A percentile compares a stretch with the other conserved stretches of the same genome.
phyloP scores from a whole-genome alignment of 371 early-diverging fungal species.

The Mortierella sp. region DNA sequence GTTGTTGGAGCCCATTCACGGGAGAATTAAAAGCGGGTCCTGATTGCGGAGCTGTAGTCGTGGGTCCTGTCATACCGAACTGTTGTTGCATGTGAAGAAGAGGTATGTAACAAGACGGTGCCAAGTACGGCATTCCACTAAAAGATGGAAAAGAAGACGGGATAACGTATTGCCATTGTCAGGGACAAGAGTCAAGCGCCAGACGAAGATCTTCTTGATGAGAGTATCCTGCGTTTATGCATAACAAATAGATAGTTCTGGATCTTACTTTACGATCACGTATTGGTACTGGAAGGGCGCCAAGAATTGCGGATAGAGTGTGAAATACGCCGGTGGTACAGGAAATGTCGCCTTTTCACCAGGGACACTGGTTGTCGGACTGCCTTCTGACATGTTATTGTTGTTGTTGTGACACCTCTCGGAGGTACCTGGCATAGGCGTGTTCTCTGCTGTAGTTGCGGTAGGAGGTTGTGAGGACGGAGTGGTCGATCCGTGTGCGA shows the following conservation, averaged over 20 bases:
- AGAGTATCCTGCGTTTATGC: neutral
- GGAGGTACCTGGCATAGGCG: neutral
- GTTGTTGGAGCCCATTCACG: neutral
- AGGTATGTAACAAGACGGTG: conserved; percentile 12
- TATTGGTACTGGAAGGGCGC: conserved; percentile 17
- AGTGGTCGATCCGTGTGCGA: neutral
- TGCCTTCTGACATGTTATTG: neutral
- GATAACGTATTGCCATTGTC: neutral
- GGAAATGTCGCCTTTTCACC: neutral
- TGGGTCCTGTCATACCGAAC: neutral
- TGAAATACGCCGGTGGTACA: neutral
- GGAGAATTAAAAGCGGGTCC: neutral
- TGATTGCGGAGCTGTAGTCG: neutral
- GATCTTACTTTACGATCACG: conserved; percentile 22
- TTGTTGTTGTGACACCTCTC: neutral
- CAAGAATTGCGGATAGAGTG: neutral
- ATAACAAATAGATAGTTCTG: neutral
- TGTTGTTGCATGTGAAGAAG: conserved; percentile 26
- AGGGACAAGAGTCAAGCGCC: no score
- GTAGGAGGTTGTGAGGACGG: neutral
- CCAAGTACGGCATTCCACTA: conserved; percentile 30
- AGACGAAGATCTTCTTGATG: neutral
- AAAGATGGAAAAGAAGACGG: neutral
- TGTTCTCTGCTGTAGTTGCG: neutral
- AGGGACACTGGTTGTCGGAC: neutral